Evolutionary conservation across 2,329 filamentous ascomycete genomes (phyloP).

Genomic region (Fusarium temperatum): DNA sequence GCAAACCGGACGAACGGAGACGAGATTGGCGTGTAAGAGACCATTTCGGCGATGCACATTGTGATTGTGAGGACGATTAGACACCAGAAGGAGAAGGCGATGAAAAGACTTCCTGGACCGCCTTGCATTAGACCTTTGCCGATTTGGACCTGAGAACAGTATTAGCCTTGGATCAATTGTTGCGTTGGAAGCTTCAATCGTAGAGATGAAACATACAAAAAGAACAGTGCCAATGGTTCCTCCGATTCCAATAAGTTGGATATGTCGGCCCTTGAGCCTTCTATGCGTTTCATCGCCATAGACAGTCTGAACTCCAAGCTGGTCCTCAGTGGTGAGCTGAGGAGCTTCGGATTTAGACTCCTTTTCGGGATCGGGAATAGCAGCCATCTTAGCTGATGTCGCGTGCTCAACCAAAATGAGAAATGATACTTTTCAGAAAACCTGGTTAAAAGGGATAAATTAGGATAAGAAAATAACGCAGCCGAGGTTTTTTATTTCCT

Average conservation of each 20-base stretch:
- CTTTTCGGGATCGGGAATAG: slow-evolving; percentile 32
- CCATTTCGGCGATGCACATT: slow-evolving; percentile 76
- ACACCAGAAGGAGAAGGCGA: slow-evolving; percentile 70
- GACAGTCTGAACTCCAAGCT: neutral
- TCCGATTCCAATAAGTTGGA: slow-evolving; percentile 70
- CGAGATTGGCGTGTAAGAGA: slow-evolving; percentile 78
- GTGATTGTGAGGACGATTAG: slow-evolving; percentile 68
- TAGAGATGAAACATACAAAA: slow-evolving; percentile 51
- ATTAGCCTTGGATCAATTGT: neutral
- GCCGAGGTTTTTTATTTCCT: neutral
- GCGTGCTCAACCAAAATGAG: neutral
- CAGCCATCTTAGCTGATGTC: slow-evolving; percentile 19
- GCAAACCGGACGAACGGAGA: slow-evolving; percentile 83
- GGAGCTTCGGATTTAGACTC: slow-evolving; percentile 18
- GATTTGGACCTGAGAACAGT: slow-evolving; percentile 57
- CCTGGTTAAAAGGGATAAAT: neutral
- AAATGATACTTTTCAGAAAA: neutral
- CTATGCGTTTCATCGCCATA: slow-evolving; percentile 54
- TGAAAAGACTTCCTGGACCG: slow-evolving; percentile 66
- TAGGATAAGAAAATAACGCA: slow-evolving; percentile 17
- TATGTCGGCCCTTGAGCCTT: slow-evolving; percentile 64
- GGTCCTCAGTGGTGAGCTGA: neutral
- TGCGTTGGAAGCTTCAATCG: neutral
- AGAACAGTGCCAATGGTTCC: slow-evolving; percentile 71
- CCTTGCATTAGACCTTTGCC: slow-evolving; percentile 66